These are phyloP conservation scores for Tubosaeta sp. DNA, from an alignment of 768 basidiomycete genomes.

Conservation along the genomic window DNA sequence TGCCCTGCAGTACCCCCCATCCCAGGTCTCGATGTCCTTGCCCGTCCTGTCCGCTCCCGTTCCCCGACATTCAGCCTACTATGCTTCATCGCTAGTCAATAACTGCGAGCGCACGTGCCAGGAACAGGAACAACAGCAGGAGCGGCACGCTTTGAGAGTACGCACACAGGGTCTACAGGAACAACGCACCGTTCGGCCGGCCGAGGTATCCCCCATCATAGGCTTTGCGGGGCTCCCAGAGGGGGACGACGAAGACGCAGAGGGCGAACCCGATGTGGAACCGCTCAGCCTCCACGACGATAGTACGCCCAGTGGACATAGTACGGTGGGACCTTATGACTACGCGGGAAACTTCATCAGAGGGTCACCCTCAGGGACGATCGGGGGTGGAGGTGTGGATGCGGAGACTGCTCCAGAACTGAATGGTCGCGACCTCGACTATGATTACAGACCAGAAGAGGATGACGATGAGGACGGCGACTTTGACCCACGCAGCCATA, in stretches of 20 bases:
- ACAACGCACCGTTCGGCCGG: constrained; percentile 31
- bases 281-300: constrained; percentile 25
- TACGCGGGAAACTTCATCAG: constrained; percentile 16
- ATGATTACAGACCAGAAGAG: constrained; percentile 28
- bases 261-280: constrained; percentile 30
- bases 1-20: constrained; percentile 22
- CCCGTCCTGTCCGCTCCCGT: constrained; percentile 30
- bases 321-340: constrained; percentile 24
- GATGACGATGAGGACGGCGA: constrained; percentile 34
- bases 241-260: constrained; percentile 33
- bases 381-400: constrained; percentile 21
- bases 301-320: constrained; percentile 22
- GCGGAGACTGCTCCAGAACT: constrained; percentile 24
- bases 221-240: constrained; percentile 27
- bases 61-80: constrained; percentile 32
- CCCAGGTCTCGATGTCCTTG: constrained; percentile 18
- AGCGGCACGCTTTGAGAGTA: constrained; percentile 28
- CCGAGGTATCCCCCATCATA: constrained; percentile 32
- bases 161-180: constrained; percentile 31
- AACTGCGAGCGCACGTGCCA: constrained; percentile 35
- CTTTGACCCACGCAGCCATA: constrained; percentile 27
- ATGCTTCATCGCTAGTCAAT: constrained; percentile 27
- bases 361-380: constrained; percentile 22
- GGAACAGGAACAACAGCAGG: constrained; percentile 36
- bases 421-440: constrained; percentile 20